Conservation (phyloP, 768 basidiomycete genomes). For the Stropharia rugosoannulata region DNA sequence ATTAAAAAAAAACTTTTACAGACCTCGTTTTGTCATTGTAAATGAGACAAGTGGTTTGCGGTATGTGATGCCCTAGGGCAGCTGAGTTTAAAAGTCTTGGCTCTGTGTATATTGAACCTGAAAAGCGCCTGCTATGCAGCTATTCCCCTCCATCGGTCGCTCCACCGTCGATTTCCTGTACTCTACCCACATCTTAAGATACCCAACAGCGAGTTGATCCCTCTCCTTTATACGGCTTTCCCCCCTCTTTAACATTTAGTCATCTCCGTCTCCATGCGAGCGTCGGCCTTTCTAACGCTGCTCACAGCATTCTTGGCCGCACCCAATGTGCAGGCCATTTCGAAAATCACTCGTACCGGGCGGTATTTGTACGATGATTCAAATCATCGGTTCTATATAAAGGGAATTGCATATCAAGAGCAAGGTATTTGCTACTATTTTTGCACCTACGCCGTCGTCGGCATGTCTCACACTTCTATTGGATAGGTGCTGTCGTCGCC, state of each 20-base stretch:
- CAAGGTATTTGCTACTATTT: slow-evolving; percentile 53
- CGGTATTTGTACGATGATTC: slow-evolving; percentile 79
- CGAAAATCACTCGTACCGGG: slow-evolving; percentile 66
- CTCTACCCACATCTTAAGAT: not conserved
- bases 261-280: slow-evolving; percentile 21
- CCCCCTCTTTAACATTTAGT: not conserved
- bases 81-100: too few species aligned
- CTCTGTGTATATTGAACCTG: too few species aligned
- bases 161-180: not conserved
- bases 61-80: too few species aligned
- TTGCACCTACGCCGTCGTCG: not conserved
- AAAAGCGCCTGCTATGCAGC: too few species aligned
- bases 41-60: too few species aligned
- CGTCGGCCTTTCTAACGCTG: slow-evolving; percentile 32
- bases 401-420: slow-evolving; percentile 82
- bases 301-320: slow-evolving; percentile 39
- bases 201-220: not conserved
- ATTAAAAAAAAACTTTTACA: too few species aligned
- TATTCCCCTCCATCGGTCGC: not conserved
- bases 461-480: slow-evolving; percentile 13
- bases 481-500: slow-evolving; percentile 35
- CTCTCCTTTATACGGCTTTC: slow-evolving; percentile 11
- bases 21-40: too few species aligned
- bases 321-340: slow-evolving; percentile 63
- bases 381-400: slow-evolving; percentile 84